Base-by-base conservation (phyloP, 176 grass and related monocot genomes). In the Aegilops tauschii region DNA sequence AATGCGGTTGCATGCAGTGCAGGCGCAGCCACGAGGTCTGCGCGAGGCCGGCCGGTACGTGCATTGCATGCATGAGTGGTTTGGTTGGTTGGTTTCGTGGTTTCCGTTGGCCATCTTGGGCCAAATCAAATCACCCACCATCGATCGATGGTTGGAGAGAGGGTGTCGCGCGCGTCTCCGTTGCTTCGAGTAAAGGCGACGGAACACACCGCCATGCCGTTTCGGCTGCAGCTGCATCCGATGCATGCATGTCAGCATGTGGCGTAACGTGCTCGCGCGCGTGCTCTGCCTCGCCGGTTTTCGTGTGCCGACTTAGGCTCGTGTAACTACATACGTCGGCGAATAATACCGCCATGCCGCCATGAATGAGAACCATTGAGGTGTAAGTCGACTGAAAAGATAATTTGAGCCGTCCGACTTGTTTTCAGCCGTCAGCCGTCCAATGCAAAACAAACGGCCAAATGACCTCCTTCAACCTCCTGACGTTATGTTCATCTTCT, bases 121-220 rank as follows among this genome's bases (percentile, higher is more conserved):
- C 34, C 56, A 34, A 13, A 32, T 76, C 73, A 31, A 59, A 59
- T 8, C 44, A 12, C 44, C 32, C 9, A 1, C 37, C 37, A 39
- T 0, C 30, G 66, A 69, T 36, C 31, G 31, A 69, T 12, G 27
- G 28, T 31, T 71, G 18, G 68, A 71, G 30, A 32, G 4, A 12
- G 12, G 1, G 18, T 5, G 58, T 0, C 37, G 85, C 37, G 10
- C 44, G 44, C 44, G 44, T 54, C 45, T 13, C 45, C 1, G 34
- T 56, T 76, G 17, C 9, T 81, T 77, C 12, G 71, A 87, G 79
- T 82, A 65, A 83, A 77, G 62, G 17, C 17, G 79, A 88, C 59
- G 86, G 34, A 58, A 82, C n/a, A 3, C 65, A 65, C 12, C 12
- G 6, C 12, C 35, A 6, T 5, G 1, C 69, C 18, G 4, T 44